A percentile compares a stretch with the other conserved stretches of the same genome.
phyloP scores from a whole-genome alignment of 176 grass and related monocot genomes.

The Oryza officinalis region DNA sequence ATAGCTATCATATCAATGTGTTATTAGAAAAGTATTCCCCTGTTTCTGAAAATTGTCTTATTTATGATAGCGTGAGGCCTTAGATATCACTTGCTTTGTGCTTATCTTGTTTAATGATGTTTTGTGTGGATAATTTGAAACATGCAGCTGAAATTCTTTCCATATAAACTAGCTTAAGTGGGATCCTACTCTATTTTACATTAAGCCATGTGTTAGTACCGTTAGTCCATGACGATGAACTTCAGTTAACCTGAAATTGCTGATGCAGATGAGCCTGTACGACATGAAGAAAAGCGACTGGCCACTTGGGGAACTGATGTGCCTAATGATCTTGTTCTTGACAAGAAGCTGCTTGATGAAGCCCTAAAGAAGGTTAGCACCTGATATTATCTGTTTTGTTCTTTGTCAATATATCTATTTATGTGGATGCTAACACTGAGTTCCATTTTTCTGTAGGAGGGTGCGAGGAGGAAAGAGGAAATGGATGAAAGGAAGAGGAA shows the following conservation, averaged over 20 bases:
- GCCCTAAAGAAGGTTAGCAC: slow-evolving; percentile 84
- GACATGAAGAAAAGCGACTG: slow-evolving; percentile 72
- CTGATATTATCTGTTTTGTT: background rate
- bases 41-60: background rate
- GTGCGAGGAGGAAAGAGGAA: slow-evolving; percentile 75
- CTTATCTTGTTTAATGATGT: background rate
- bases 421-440: slow-evolving; percentile 33
- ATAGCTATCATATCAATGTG: background rate
- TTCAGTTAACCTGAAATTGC: slow-evolving; percentile 21
- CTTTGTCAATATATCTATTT: background rate
- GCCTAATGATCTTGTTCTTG: slow-evolving; percentile 83
- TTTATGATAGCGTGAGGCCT: background rate
- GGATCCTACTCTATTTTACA: background rate
- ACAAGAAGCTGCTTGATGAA: slow-evolving; percentile 78
- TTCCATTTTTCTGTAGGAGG: slow-evolving; percentile 59
- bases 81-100: background rate
- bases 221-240: background rate
- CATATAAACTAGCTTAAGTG: background rate
- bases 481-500: slow-evolving; percentile 93
- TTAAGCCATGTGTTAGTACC: background rate
- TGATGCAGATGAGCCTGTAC: slow-evolving; percentile 56
- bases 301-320: slow-evolving; percentile 95
- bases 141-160: background rate
- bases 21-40: background rate
- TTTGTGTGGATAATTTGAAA: background rate